Evolutionary conservation across 23 red algal genomes (phyloP), one percentile per base, ranked within the genome.

Genomic region (Agarophyton chilense): DNA sequence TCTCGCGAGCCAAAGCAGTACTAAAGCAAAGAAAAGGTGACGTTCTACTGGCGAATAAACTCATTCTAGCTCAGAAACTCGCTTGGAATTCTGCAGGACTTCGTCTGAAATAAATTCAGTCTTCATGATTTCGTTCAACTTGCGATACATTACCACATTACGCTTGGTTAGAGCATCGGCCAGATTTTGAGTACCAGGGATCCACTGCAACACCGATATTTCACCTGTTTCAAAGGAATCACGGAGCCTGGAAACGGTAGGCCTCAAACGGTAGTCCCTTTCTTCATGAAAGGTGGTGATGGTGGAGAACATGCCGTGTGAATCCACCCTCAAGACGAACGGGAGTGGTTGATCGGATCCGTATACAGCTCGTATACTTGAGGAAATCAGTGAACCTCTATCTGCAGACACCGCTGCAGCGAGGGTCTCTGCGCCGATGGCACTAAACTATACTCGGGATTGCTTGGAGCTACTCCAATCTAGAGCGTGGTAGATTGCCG

Each of bases 161-260:
- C 51, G 10, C 51, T 78, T 78, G 1, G 44, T 54, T 0, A 78
- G 7, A 6, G 73, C 73, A 16, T 78, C 73, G 10, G 51, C 44
- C 2, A 54, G 18, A 4, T 54, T 78, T 19, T 11, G 46, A 1
- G 6, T 19, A n/a, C 73, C 31, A 16, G 9, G 43, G 19, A 54
- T 29, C 73, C 73, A 54, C n/a, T 54, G 73, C 4, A 51, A 25
- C 1, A 55, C 31, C 0, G 73, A 54, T 1, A 78, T 55, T 29
- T 78, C 73, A 10, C 73, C 44, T 28, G 73, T 78, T 21, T 78
- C 73, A 39, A 78, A 78, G 29, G 73, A 78, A 2, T 78, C 73
- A 4, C 44, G 44, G 2, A 54, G 31, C n/a, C 73, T 52, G 51
- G 73, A 2, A 8, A 78, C 1, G 1, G 73, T 78, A 29, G 44